Conservation (phyloP, 768 basidiomycete genomes). For the Jaapia argillacea region DNA sequence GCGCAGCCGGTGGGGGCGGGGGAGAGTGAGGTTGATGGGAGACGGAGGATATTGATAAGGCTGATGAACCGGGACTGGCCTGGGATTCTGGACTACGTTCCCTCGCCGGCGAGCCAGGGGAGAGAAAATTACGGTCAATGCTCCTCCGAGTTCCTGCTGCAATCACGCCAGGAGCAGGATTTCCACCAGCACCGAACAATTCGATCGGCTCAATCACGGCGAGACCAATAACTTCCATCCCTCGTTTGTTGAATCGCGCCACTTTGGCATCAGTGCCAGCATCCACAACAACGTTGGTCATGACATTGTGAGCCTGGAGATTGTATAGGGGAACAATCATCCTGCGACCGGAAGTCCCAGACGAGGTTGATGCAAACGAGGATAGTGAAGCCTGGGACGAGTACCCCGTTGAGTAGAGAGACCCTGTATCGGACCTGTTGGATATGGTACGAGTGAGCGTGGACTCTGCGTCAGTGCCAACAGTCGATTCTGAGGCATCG, state of each 20-base stretch:
- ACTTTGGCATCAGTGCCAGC: conserved; percentile 84
- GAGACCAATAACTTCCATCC: conserved; percentile 70
- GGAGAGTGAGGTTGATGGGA: background rate
- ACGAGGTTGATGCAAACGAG: conserved; percentile 30
- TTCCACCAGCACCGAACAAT: conserved; percentile 36
- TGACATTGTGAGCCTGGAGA: conserved; percentile 78
- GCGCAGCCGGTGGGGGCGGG: background rate
- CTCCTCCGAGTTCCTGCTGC: conserved; percentile 8
- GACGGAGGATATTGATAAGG: conserved; percentile 1
- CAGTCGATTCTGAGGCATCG: conserved; percentile 26
- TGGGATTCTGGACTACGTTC: conserved; percentile 3
- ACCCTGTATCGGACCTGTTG: conserved; percentile 39
- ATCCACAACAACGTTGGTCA: conserved; percentile 79
- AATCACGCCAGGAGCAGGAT: conserved; percentile 6
- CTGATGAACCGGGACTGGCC: conserved; percentile 9
- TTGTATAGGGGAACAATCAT: conserved; percentile 84
- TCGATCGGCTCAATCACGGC: conserved; percentile 77
- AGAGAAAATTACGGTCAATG: background rate
- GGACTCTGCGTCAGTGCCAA: conserved; percentile 10
- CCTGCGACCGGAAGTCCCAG: conserved; percentile 42
- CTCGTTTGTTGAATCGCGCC: conserved; percentile 61
- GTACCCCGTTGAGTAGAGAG: conserved; percentile 34
- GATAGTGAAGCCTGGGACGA: conserved; percentile 33
- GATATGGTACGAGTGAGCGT: conserved; percentile 33
- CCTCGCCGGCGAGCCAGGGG: background rate